Evolutionary conservation across 1,284 basidiomycete species (phyloP).

Genomic region (Malassezia yamatoensis): DNA sequence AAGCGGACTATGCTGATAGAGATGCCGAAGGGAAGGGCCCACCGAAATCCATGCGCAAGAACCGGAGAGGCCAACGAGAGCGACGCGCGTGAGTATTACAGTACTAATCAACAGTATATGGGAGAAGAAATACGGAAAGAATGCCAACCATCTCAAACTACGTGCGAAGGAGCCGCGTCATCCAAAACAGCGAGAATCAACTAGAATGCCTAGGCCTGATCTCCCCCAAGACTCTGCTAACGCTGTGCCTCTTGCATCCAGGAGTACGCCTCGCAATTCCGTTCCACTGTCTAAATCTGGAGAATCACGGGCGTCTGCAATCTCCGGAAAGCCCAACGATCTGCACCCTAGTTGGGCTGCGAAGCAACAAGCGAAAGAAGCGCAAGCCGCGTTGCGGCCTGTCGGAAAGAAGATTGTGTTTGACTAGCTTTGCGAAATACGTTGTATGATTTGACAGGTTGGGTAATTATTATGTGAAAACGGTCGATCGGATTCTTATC

Average conservation of each 20-base stretch:
- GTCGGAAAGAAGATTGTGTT: constrained; percentile 15
- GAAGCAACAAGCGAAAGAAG: constrained; percentile 12
- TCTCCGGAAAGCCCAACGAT: background rate
- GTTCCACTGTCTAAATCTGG: too few relatives aligned
- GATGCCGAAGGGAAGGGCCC: constrained; percentile 5
- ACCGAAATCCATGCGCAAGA: constrained; percentile 14
- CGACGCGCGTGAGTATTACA: constrained; percentile 13
- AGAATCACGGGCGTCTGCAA: too few relatives aligned
- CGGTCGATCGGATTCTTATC: background rate
- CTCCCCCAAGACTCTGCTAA: too few relatives aligned
- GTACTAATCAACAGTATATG: constrained; percentile 12
- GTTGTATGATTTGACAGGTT: background rate
- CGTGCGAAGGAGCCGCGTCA: constrained; percentile 12
- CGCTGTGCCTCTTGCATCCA: too few relatives aligned
- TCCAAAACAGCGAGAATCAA: background rate
- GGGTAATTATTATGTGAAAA: background rate
- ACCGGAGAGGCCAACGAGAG: constrained; percentile 17
- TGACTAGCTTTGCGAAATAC: constrained; percentile 7
- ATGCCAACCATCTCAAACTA: constrained; percentile 15
- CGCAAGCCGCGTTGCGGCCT: background rate
- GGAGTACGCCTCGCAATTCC: too few relatives aligned
- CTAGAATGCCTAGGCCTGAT: too few relatives aligned
- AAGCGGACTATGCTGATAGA: constrained; percentile 14
- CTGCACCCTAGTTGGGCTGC: constrained; percentile 17
- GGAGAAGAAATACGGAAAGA: constrained; percentile 17